phyloP scores from a whole-genome alignment of 2,329 filamentous ascomycete genomes.

The Claviceps maximensis region DNA sequence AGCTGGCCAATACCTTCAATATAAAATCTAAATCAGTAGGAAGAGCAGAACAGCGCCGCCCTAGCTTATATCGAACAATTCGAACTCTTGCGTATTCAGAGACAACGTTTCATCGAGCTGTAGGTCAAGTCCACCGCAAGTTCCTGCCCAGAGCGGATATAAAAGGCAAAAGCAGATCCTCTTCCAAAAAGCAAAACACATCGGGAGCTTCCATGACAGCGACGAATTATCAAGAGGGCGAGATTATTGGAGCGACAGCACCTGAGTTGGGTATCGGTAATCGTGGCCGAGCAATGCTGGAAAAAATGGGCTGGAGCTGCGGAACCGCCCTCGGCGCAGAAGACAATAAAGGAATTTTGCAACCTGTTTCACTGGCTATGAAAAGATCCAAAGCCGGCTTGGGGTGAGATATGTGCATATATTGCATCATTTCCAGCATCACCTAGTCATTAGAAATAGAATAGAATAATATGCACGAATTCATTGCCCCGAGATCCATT shows the following conservation, averaged over 20 bases:
- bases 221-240: constrained; percentile 60
- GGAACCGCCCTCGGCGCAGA: constrained; percentile 71
- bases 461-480: constrained; percentile 42
- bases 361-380: constrained; percentile 75
- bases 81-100: constrained; percentile 50
- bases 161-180: constrained; percentile 21
- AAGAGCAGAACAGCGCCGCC: constrained; percentile 57
- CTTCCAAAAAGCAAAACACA: constrained; percentile 15
- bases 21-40: constrained; percentile 79
- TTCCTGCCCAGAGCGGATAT: constrained; percentile 43
- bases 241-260: constrained; percentile 73
- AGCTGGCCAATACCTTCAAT: constrained; percentile 59
- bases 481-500: constrained; percentile 49
- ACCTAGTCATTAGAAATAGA: not conserved
- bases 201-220: constrained; percentile 10
- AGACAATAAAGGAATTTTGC: constrained; percentile 78
- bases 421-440: not conserved
- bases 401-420: constrained; percentile 32
- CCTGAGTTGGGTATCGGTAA: constrained; percentile 75
- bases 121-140: constrained; percentile 33
- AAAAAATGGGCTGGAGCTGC: constrained; percentile 93
- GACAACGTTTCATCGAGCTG: constrained; percentile 35
- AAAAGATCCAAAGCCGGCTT: constrained; percentile 78
- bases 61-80: constrained; percentile 61
- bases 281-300: constrained; percentile 72